Evolutionary conservation across 306 rosid genomes (phyloP).

Genomic region (Prunus davidiana): DNA sequence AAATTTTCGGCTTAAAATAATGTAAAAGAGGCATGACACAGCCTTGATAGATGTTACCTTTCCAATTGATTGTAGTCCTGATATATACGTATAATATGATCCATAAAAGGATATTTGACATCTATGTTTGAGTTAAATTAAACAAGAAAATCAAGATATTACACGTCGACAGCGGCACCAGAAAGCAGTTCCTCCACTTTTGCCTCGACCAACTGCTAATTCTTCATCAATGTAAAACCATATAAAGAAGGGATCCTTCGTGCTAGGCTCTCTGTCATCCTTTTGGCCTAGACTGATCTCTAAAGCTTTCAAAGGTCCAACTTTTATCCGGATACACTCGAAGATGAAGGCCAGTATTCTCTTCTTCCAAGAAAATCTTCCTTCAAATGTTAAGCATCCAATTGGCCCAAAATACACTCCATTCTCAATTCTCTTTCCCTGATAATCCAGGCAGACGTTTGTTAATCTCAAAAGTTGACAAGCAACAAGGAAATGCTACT

Average conservation of each 20-base stretch:
- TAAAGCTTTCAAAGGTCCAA: constrained; percentile 76
- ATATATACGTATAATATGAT: background rate
- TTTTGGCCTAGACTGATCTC: constrained; percentile 73
- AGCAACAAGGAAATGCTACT: constrained; percentile 18
- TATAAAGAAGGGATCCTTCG: constrained; percentile 78
- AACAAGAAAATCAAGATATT: constrained; percentile 24
- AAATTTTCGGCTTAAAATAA: background rate
- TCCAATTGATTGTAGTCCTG: background rate
- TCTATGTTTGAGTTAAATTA: background rate
- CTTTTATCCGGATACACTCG: constrained; percentile 58
- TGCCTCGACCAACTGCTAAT: constrained; percentile 93
- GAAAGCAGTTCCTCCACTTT: constrained; percentile 87
- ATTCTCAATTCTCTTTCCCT: constrained; percentile 93
- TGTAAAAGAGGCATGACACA: background rate
- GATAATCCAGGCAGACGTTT: constrained; percentile 28
- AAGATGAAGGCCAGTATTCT: constrained; percentile 76
- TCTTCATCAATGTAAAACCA: constrained; percentile 96
- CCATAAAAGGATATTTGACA: background rate
- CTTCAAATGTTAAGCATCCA: constrained; percentile 91
- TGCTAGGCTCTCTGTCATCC: constrained; percentile 70
- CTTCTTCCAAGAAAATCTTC: constrained; percentile 73
- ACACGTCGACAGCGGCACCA: constrained; percentile 82
- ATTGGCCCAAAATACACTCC: constrained; percentile 84
- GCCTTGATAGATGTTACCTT: background rate
- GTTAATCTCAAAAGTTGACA: constrained; percentile 25